Evolutionary conservation across 768 basidiomycete species (phyloP).

Genomic region (Leccinum boreale): DNA sequence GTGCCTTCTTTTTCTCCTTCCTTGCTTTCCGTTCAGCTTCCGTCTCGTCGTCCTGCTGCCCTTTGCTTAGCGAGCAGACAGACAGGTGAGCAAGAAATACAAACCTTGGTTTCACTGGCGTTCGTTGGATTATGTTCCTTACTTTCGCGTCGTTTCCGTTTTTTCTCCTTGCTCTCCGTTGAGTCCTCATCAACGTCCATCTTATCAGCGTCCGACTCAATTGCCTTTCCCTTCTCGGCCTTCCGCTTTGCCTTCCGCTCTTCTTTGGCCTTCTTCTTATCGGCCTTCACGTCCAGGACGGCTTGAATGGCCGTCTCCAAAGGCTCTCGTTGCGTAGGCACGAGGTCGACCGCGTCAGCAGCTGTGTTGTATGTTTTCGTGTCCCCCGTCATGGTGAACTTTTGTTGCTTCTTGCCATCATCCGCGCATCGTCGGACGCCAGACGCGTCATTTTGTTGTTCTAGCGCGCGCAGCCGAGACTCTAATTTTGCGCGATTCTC

Average conservation of each 20-base stretch:
- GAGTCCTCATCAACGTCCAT: slow-evolving; percentile 47
- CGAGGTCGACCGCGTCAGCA: slow-evolving; percentile 78
- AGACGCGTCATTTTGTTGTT: slow-evolving; percentile 73
- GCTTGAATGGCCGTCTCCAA: slow-evolving; percentile 70
- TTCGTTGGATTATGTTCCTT: slow-evolving; percentile 45
- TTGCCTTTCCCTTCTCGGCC: slow-evolving; percentile 49
- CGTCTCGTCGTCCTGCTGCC: slow-evolving; percentile 56
- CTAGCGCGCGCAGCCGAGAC: slow-evolving; percentile 85
- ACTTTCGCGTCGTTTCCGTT: slow-evolving; percentile 54
- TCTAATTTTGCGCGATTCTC: slow-evolving; percentile 96
- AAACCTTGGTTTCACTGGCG: slow-evolving; percentile 40
- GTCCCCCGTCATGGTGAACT: slow-evolving; percentile 79
- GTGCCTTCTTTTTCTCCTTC: slow-evolving; percentile 76
- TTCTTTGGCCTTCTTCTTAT: slow-evolving; percentile 80
- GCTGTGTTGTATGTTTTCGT: slow-evolving; percentile 82
- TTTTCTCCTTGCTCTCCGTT: slow-evolving; percentile 38
- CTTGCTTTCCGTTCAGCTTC: slow-evolving; percentile 81
- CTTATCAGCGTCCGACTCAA: slow-evolving; percentile 32
- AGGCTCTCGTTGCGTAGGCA: slow-evolving; percentile 85
- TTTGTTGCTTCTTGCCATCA: slow-evolving; percentile 64
- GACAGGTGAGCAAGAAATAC: slow-evolving; percentile 17
- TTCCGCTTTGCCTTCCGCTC: slow-evolving; percentile 70
- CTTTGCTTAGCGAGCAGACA: slow-evolving; percentile 6
- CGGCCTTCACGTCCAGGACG: slow-evolving; percentile 80
- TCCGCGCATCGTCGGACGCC: slow-evolving; percentile 66